A percentile compares a stretch with the other conserved stretches of the same genome.
phyloP scores from a whole-genome alignment of 2,329 filamentous ascomycete species.

The Corinectria fuckeliana region DNA sequence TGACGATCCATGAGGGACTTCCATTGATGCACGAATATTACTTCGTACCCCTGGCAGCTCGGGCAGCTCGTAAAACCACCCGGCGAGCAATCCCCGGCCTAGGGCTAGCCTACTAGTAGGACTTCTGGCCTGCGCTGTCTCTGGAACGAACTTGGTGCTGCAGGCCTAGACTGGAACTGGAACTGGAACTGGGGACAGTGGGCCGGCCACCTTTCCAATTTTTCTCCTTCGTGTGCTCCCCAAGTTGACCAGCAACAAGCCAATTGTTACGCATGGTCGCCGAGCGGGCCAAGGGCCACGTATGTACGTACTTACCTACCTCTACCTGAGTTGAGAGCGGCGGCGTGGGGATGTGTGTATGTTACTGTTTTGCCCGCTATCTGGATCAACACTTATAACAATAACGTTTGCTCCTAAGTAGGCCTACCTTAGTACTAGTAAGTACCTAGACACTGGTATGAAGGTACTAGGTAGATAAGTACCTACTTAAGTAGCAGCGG shows the following conservation, averaged over 20 bases:
- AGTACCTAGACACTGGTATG: too few relatives aligned
- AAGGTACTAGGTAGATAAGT: too few relatives aligned
- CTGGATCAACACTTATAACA: neutral
- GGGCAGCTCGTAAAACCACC: neutral
- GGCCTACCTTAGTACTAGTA: too few relatives aligned
- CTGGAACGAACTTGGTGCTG: neutral
- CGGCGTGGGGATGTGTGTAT: neutral
- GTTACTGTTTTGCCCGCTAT: neutral
- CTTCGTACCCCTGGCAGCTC: neutral
- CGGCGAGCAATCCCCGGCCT: neutral
- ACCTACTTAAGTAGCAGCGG: too few relatives aligned
- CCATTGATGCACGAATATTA: neutral
- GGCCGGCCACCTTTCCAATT: neutral
- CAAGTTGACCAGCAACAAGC: neutral
- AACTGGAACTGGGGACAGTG: neutral
- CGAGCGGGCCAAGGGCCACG: neutral
- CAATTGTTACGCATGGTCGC: neutral
- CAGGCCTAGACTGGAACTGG: neutral
- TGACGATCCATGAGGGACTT: neutral
- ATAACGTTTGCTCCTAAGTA: too few relatives aligned
- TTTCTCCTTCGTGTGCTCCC: neutral
- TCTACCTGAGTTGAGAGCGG: neutral
- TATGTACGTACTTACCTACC: too few relatives aligned
- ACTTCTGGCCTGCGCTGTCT: neutral
- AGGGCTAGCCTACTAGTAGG: neutral